Conservation (phyloP, 371 early-diverging fungal species). For the Syncephalastrum monosporum region DNA sequence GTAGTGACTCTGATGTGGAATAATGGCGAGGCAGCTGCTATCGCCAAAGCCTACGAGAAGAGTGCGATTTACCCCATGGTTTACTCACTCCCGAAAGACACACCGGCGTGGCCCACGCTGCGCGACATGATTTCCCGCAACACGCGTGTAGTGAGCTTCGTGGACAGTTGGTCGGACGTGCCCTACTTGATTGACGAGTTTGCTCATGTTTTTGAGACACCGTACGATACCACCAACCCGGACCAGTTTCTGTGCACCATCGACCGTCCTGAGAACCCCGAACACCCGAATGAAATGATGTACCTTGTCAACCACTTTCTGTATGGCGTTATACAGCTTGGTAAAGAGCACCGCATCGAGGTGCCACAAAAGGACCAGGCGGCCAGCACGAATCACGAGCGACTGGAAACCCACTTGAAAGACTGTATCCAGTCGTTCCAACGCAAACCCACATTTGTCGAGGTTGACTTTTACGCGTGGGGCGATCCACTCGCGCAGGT, state of each 20-base stretch:
- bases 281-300: conserved; percentile 27
- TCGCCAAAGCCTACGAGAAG: conserved; percentile 43
- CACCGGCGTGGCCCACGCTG: conserved; percentile 68
- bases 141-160: conserved; percentile 65
- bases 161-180: conserved; percentile 31
- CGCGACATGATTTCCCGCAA: conserved; percentile 57
- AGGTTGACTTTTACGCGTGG: conserved; percentile 72
- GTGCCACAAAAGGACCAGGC: conserved; percentile 44
- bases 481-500: conserved; percentile 48
- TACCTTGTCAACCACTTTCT: conserved; percentile 63
- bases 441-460: conserved; percentile 63
- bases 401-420: conserved; percentile 30
- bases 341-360: conserved; percentile 11
- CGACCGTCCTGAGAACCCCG: conserved; percentile 45
- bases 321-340: conserved; percentile 33
- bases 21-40: conserved; percentile 54
- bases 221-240: conserved; percentile 35
- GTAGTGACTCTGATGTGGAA: conserved; percentile 75
- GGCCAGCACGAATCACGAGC: conserved; percentile 31
- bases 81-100: conserved; percentile 27
- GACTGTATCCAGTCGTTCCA: conserved; percentile 35
- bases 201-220: conserved; percentile 54
- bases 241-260: conserved; percentile 43
- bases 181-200: conserved; percentile 47
- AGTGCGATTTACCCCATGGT: conserved; percentile 54